A percentile compares a stretch with the other conserved stretches of the same genome.
These are phyloP conservation scores for Suhomyces atakaporum DNA, from an alignment of 1,139 yeast genomes.

Conservation along the genomic window DNA sequence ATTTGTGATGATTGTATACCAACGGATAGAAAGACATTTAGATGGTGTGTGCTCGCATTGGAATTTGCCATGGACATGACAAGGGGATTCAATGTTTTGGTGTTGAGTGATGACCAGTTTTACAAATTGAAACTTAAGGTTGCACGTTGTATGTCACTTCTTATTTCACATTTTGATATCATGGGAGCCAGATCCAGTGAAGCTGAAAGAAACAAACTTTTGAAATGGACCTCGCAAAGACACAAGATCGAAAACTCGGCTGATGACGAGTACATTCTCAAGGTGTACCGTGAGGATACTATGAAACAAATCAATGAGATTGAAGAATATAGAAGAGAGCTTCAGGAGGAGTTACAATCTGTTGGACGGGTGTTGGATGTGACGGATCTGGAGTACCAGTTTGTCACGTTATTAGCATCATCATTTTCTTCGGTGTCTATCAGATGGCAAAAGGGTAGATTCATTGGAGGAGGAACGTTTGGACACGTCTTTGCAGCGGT, in stretches of 20 bases:
- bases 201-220: slow-evolving; percentile 61
- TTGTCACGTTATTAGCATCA: slow-evolving; percentile 82
- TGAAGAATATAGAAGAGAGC: slow-evolving; percentile 56
- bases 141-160: slow-evolving; percentile 90
- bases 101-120: slow-evolving; percentile 78
- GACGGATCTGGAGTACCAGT: slow-evolving; percentile 83
- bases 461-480: slow-evolving; percentile 94
- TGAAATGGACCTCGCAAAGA: slow-evolving; percentile 54
- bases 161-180: slow-evolving; percentile 94
- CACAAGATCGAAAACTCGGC: slow-evolving; percentile 51
- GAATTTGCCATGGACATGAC: slow-evolving; percentile 98
- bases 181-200: slow-evolving; percentile 97
- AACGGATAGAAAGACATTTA: slow-evolving; percentile 83
- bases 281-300: slow-evolving; percentile 58
- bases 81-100: slow-evolving; percentile 82
- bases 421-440: slow-evolving; percentile 89
- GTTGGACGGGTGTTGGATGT: slow-evolving; percentile 91
- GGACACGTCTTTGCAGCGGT: slow-evolving; percentile 93
- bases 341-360: slow-evolving; percentile 51
- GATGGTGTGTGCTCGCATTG: slow-evolving; percentile 95
- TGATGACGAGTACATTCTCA: slow-evolving; percentile 62
- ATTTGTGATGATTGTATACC: slow-evolving; percentile 95
- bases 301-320: slow-evolving; percentile 60
- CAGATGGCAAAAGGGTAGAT: slow-evolving; percentile 96
- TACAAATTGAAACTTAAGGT: slow-evolving; percentile 73